Evolutionary conservation across 345 rosid species (phyloP).

Genomic region (Abelmoschus esculentus): DNA sequence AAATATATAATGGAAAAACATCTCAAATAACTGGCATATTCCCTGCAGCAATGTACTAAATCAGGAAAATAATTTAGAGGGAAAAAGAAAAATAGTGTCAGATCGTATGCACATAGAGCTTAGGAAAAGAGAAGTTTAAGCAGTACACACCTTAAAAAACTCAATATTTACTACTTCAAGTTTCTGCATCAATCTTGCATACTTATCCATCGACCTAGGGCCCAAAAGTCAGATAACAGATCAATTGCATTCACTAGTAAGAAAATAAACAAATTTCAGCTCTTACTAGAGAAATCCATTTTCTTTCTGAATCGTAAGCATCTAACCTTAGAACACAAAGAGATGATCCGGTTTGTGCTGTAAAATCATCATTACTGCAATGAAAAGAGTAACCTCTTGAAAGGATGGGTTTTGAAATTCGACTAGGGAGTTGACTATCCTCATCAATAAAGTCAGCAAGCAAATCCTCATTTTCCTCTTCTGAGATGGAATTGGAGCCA

Average conservation of each 20-base stretch:
- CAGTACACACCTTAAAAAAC: constrained; percentile 69
- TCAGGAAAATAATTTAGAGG: constrained; percentile 44
- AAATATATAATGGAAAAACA: constrained; percentile 67
- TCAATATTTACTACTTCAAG: constrained; percentile 87
- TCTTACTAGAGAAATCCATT: not conserved
- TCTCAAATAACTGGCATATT: constrained; percentile 83
- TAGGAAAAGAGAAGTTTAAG: constrained; percentile 9
- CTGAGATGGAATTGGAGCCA: constrained; percentile 48
- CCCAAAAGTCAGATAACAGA: constrained; percentile 21
- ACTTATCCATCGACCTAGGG: constrained; percentile 93
- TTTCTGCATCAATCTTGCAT: constrained; percentile 97
- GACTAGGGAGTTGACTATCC: constrained; percentile 97
- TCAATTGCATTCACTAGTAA: constrained; percentile 7
- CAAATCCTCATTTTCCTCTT: constrained; percentile 96
- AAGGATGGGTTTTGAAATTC: constrained; percentile 50
- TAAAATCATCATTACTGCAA: constrained; percentile 54
- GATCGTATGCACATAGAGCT: constrained; percentile 13
- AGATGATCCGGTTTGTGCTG: constrained; percentile 92
- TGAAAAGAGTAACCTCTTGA: constrained; percentile 33
- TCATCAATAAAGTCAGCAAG: constrained; percentile 97
- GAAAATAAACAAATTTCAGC: not conserved
- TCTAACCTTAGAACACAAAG: constrained; percentile 86
- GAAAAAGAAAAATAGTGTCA: constrained; percentile 13
- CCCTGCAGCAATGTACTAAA: constrained; percentile 72
- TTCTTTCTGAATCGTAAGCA: not conserved